These are phyloP conservation scores for Volvox africanus DNA, from an alignment of 139 green algal genomes.

Conservation along the genomic window DNA sequence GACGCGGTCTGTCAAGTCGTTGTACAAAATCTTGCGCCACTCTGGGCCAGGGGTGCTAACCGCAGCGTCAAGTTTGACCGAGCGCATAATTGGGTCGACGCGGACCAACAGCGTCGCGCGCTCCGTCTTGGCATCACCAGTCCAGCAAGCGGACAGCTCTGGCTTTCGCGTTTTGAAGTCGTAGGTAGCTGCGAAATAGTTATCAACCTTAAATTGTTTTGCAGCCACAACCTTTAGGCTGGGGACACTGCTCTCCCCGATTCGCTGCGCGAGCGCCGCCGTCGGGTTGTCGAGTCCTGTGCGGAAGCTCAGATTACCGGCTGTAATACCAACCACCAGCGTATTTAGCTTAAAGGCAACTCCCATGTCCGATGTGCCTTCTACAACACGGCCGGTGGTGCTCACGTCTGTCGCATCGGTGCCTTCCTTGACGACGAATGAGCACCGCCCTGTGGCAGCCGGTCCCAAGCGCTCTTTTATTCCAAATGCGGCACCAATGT, in stretches of 20 bases:
- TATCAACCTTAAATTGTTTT: conserved; percentile 54
- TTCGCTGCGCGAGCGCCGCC: conserved; percentile 18
- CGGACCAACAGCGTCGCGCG: conserved; percentile 56
- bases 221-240: conserved; percentile 60
- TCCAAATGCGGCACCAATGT: conserved; percentile 54
- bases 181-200: conserved; percentile 57
- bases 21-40: conserved; percentile 58
- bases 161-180: conserved; percentile 62
- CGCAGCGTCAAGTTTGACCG: conserved; percentile 50
- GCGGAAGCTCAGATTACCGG: conserved; percentile 56
- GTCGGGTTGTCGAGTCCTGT: conserved; percentile 58
- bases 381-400: conserved; percentile 48
- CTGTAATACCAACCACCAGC: conserved; percentile 56
- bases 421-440: conserved; percentile 61
- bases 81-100: conserved; percentile 61
- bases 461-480: conserved; percentile 24
- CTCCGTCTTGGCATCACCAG: conserved; percentile 54
- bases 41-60: conserved; percentile 47
- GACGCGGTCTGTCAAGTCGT: conserved; percentile 55
- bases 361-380: conserved; percentile 57
- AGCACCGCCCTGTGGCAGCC: conserved; percentile 51
- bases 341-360: conserved; percentile 48
- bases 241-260: conserved; percentile 48
- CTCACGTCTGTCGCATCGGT: conserved; percentile 52
- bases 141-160: conserved; percentile 59